These are phyloP conservation scores for Pseudozyma sp. DNA, from an alignment of 1,284 basidiomycete genomes.

Conservation along the genomic window DNA sequence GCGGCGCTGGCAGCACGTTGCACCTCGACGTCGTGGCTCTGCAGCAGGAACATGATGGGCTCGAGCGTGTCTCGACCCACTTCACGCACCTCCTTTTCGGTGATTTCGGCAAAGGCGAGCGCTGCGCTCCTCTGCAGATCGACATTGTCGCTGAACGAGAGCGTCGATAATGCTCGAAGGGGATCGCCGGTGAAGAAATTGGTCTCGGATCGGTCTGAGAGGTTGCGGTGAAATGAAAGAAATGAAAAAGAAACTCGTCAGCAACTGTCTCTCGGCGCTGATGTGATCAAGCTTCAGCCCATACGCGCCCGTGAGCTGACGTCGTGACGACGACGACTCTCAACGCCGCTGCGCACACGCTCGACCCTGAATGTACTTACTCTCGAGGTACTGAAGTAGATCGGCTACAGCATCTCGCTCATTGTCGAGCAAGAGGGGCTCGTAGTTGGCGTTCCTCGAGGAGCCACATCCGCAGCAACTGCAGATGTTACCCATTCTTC, in stretches of 20 bases:
- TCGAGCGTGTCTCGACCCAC: conserved; percentile 97
- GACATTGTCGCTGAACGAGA: conserved; percentile 99
- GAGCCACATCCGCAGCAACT: conserved; percentile 58
- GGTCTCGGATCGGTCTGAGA: conserved; percentile 67
- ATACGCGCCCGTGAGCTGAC: not conserved
- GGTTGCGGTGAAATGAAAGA: not conserved
- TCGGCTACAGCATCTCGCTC: conserved; percentile 99
- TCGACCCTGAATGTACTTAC: conserved; percentile 71
- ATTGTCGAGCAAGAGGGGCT: conserved; percentile 94
- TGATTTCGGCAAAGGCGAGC: conserved; percentile 98
- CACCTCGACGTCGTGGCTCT: conserved; percentile 98
- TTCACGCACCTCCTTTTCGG: conserved; percentile 98
- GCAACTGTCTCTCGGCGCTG: not conserved
- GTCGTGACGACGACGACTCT: too few relatives aligned
- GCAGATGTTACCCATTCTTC: conserved; percentile 64
- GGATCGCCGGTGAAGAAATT: conserved; percentile 75
- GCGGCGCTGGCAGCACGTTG: conserved; percentile 98
- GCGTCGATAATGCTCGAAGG: conserved; percentile 90
- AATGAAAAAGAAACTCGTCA: not conserved
- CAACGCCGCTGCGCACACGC: not conserved
- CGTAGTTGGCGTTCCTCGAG: conserved; percentile 69
- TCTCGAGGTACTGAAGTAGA: conserved; percentile 95
- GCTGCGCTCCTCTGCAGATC: conserved; percentile 98
- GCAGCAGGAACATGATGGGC: conserved; percentile 95
- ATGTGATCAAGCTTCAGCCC: not conserved